Base-by-base conservation (phyloP, 2,329 filamentous ascomycete genomes). In the Septoria linicola region DNA sequence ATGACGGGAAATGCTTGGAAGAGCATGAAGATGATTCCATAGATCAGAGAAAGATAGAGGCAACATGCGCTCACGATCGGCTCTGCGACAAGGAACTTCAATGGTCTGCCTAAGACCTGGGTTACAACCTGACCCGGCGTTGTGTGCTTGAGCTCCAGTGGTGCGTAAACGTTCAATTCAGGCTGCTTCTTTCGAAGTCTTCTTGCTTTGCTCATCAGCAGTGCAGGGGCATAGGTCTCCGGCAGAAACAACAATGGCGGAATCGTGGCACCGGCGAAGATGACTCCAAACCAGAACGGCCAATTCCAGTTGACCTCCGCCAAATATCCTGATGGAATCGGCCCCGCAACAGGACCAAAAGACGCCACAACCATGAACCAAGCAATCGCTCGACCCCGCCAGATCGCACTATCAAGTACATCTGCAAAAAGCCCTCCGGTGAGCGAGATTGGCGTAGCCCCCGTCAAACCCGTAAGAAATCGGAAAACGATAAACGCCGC, bases 21-120 rank as follows among this genome's bases (percentile, higher is more conserved):
- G 10, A 57, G 31, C 30, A 59, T 86, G 73, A 80, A 83, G 47
- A 82, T 77, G 51, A 82, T 75, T 2, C 72, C 77, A 62, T 88
- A 90, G 16, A 69, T 70, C 46, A 73, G 70, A 32, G 82, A 77
- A 20, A 89, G 73, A 19, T 85, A 80, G n/a, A 89, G 73, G 66
- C 88, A 89, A 1, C 79, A 80, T 32, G 82, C 83, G 14, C 81
- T 75, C 4, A 90, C 85, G 42, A 90, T 85, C 37, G 84, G 82
- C 64, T 91, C 87, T 25, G 77, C 82, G 41, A 66, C 61, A 2
- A 87, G 71, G 86, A 90, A 89, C 20, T 82, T 77, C 3, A 89
- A 67, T 0, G 87, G 87, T 0, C 87, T 73, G 1, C 82, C 83
- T 25, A 89, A 71, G 0, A 88, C 83, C 21, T 84, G 79, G 1